These are phyloP conservation scores for Thuidium tamariscinum DNA, from an alignment of 225 moss, liverwort and hornwort species.

Conservation along the genomic window DNA sequence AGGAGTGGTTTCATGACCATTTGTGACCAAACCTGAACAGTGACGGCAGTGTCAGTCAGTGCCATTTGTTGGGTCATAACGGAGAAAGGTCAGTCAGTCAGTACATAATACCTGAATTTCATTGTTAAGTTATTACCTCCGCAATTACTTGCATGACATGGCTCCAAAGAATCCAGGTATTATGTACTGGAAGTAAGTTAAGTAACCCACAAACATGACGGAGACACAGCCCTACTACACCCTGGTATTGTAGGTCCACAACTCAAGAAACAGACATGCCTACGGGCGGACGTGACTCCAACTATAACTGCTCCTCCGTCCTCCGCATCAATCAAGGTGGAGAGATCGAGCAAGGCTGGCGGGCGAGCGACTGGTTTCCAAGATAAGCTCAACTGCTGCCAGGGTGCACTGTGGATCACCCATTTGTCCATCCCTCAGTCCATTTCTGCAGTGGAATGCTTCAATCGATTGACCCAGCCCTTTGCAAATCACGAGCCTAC, in stretches of 20 bases:
- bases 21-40: not conserved
- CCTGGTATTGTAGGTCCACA: not conserved
- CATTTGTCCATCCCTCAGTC: slow-evolving; percentile 2
- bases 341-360: not conserved
- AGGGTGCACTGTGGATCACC: not conserved
- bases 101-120: not conserved
- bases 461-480: slow-evolving; percentile 7
- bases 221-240: not conserved
- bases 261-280: slow-evolving; percentile 2
- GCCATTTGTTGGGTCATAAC: not conserved
- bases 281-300: not conserved
- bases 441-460: not conserved
- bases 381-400: slow-evolving; percentile 12
- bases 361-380: not conserved
- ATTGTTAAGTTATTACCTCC: not conserved
- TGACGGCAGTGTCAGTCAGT: not conserved
- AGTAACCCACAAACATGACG: not conserved
- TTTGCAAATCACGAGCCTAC: not conserved
- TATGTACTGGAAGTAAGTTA: not conserved
- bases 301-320: not conserved
- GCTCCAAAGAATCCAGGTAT: not conserved
- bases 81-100: not conserved
- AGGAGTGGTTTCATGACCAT: not conserved
- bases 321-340: not conserved
- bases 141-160: not conserved